Evolutionary conservation across 352 stramenopile species (phyloP).

Genomic region (Phytophthora constricta): DNA sequence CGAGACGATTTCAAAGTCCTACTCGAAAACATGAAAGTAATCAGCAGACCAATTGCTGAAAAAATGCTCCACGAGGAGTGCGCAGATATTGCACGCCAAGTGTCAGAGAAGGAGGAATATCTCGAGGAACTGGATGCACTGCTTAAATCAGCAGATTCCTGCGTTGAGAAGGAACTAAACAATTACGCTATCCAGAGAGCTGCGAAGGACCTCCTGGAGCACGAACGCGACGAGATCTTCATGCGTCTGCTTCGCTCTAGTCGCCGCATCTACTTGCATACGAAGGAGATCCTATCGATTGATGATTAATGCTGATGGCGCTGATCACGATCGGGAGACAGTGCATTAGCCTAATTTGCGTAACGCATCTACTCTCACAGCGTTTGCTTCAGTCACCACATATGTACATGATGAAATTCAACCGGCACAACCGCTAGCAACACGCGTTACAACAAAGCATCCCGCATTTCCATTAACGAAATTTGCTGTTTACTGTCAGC

Average conservation of each 20-base stretch:
- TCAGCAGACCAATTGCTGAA: constrained; percentile 17
- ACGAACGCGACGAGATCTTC: constrained; percentile 21
- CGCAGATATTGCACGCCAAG: constrained; percentile 14
- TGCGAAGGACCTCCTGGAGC: constrained; percentile 17
- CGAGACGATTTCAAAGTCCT: constrained; percentile 7
- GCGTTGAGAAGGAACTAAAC: background rate
- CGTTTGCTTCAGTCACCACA: too few species aligned
- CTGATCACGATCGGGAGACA: too few species aligned
- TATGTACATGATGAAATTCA: too few species aligned
- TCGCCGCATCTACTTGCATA: constrained; percentile 15
- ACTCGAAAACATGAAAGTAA: constrained; percentile 13
- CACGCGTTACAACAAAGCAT: too few species aligned
- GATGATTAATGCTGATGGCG: background rate
- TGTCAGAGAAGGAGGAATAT: constrained; percentile 13
- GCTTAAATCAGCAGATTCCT: background rate
- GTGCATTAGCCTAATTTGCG: too few species aligned
- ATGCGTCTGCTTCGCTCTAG: constrained; percentile 18
- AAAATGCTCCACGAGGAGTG: constrained; percentile 27
- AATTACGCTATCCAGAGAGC: constrained; percentile 7
- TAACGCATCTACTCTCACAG: too few species aligned
- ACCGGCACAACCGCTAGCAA: too few species aligned
- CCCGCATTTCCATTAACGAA: background rate
- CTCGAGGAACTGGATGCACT: constrained; percentile 11
- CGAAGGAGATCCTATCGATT: constrained; percentile 13
- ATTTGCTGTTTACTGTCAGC: background rate